Conservation (phyloP, 768 basidiomycete species). For the Mycena leptocephala region DNA sequence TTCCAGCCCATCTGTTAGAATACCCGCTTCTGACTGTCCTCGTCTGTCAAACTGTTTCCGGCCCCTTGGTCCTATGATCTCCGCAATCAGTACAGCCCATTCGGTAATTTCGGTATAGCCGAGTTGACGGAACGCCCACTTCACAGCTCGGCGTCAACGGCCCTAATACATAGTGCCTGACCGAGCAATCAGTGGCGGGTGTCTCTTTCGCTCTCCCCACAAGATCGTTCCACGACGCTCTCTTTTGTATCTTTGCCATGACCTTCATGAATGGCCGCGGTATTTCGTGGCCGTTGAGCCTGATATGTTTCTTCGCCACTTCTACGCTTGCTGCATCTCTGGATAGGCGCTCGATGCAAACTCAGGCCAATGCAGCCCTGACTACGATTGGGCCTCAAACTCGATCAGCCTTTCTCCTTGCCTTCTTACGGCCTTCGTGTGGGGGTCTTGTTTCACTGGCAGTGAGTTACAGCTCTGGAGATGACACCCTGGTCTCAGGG, state of each 20-base stretch:
- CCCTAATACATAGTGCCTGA: conserved; percentile 10
- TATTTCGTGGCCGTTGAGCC: conserved; percentile 11
- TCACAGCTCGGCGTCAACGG: conserved; percentile 17
- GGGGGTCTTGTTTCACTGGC: conserved; percentile 53
- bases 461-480: conserved; percentile 46
- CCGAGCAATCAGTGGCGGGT: not conserved
- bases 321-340: not conserved
- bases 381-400: conserved; percentile 57
- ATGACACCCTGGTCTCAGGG: not conserved
- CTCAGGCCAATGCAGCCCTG: conserved; percentile 46
- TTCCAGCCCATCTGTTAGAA: not conserved
- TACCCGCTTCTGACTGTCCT: not conserved
- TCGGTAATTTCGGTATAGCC: no score
- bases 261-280: conserved; percentile 13
- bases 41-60: conserved; percentile 3
- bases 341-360: conserved; percentile 19
- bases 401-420: conserved; percentile 52
- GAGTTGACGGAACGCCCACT: conserved; percentile 24
- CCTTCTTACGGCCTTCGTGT: conserved; percentile 50
- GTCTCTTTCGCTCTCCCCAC: conserved; percentile 8
- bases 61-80: conserved; percentile 5
- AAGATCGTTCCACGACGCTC: conserved; percentile 19
- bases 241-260: not conserved
- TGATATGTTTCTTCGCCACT: conserved; percentile 12
- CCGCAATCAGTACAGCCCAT: conserved; percentile 13